A percentile compares a stretch with the other conserved stretches of the same genome.
Conservation (phyloP, 2,329 filamentous ascomycete species). For the Monosporascus ibericus region DNA sequence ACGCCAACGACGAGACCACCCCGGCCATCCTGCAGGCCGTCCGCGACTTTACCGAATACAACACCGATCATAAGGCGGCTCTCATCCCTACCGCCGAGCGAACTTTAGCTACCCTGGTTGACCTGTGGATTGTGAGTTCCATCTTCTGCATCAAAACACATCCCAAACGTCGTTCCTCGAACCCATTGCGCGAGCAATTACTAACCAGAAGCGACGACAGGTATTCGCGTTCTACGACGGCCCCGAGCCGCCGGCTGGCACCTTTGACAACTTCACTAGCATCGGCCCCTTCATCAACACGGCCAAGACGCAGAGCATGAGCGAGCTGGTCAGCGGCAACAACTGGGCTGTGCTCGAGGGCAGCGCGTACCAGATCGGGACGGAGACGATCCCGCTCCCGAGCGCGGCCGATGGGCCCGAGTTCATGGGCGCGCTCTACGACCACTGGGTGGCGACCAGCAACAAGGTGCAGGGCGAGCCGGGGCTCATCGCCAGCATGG, state of each 20-base stretch:
- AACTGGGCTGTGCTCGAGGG: slow-evolving; percentile 32
- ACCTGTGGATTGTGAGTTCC: slow-evolving; percentile 45
- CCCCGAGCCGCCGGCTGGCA: slow-evolving; percentile 40
- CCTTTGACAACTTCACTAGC: slow-evolving; percentile 51
- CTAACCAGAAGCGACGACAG: background rate
- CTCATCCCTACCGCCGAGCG: slow-evolving; percentile 52
- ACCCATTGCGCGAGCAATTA: background rate
- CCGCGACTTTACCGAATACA: slow-evolving; percentile 51
- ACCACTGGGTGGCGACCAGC: slow-evolving; percentile 27
- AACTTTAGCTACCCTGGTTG: slow-evolving; percentile 34
- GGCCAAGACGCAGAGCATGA: slow-evolving; percentile 40
- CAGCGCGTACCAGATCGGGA: slow-evolving; percentile 31
- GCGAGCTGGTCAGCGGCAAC: slow-evolving; percentile 38
- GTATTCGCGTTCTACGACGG: slow-evolving; percentile 58
- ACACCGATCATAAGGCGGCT: slow-evolving; percentile 52
- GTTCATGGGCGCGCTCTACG: slow-evolving; percentile 25
- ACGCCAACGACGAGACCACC: slow-evolving; percentile 23
- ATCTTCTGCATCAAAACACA: too few relatives aligned
- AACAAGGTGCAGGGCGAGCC: slow-evolving; percentile 16
- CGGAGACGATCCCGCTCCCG: slow-evolving; percentile 31
- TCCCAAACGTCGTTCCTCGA: background rate
- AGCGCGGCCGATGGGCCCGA: slow-evolving; percentile 17
- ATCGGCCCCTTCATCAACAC: slow-evolving; percentile 37
- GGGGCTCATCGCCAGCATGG: slow-evolving; percentile 27
- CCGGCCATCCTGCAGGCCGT: slow-evolving; percentile 37